A percentile compares a stretch with the other conserved stretches of the same genome.
Evolutionary conservation across 2,329 filamentous ascomycete genomes (phyloP).

Genomic region (Curvularia hawaiiensis): DNA sequence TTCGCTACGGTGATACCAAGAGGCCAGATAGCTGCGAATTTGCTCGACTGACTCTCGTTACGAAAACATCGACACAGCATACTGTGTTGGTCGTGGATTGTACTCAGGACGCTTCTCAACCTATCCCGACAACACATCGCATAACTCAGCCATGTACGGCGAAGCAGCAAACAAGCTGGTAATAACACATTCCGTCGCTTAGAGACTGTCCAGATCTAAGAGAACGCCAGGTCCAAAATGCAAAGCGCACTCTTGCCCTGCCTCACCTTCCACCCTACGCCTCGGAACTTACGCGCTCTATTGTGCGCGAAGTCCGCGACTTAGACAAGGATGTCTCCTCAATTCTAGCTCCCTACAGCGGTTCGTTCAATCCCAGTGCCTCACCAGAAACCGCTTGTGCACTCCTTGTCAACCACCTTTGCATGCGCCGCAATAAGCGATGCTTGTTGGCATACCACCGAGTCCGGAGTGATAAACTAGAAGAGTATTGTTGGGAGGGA

Average conservation of each 20-base stretch:
- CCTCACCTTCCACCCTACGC: slow-evolving; percentile 88
- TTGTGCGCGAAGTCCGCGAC: slow-evolving; percentile 90
- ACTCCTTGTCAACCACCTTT: slow-evolving; percentile 89
- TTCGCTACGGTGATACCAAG: background rate
- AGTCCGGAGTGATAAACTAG: slow-evolving; percentile 86
- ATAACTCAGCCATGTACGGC: slow-evolving; percentile 71
- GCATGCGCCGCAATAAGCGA: slow-evolving; percentile 94
- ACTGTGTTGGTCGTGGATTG: background rate
- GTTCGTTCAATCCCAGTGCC: slow-evolving; percentile 81
- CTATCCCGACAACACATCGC: background rate
- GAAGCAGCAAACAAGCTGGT: slow-evolving; percentile 87
- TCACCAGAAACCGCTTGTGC: slow-evolving; percentile 86
- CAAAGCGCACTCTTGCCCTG: slow-evolving; percentile 90
- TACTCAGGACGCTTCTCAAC: background rate
- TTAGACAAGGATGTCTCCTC: slow-evolving; percentile 83
- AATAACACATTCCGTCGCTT: slow-evolving; percentile 24
- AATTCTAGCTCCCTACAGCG: slow-evolving; percentile 81
- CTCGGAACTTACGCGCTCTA: slow-evolving; percentile 84
- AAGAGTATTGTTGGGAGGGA: slow-evolving; percentile 92
- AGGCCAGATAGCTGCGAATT: background rate
- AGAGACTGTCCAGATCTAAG: background rate
- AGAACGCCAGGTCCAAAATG: slow-evolving; percentile 77
- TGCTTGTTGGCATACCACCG: slow-evolving; percentile 94
- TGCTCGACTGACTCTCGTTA: background rate
- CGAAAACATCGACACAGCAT: background rate